Percentiles rank a stretch among this genome's conserved stretches.
Conservation (phyloP, 768 basidiomycete species). For the Kwoniella shandongensis region DNA sequence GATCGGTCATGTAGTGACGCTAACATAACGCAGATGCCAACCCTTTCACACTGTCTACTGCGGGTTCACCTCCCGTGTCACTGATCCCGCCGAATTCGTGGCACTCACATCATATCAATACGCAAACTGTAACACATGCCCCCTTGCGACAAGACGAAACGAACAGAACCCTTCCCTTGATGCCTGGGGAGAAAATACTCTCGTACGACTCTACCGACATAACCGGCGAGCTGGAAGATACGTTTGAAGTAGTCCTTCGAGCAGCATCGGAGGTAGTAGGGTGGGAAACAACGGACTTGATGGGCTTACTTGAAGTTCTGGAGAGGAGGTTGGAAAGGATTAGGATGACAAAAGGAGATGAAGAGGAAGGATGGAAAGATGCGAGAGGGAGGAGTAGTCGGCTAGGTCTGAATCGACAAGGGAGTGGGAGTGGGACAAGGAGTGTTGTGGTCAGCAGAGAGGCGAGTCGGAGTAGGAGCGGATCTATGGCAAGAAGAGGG, state of each 20-base stretch:
- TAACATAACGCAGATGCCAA: conserved; percentile 14
- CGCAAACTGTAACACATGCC: conserved; percentile 4
- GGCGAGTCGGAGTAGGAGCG: no score
- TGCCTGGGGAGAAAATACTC: conserved; percentile 64
- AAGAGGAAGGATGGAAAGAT: conserved; percentile 11
- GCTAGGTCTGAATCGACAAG: no score
- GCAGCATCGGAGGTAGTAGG: conserved; percentile 63
- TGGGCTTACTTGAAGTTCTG: conserved; percentile 63
- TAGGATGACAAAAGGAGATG: conserved; percentile 40
- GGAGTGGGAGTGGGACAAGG: no score
- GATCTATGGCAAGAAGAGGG: no score
- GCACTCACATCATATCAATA: conserved; percentile 20
- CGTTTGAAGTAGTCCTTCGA: conserved; percentile 60
- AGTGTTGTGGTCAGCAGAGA: no score
- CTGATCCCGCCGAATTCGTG: conserved; percentile 20
- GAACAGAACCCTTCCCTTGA: conserved; percentile 35
- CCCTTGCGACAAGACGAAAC: conserved; percentile 11
- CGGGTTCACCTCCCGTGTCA: conserved; percentile 29
- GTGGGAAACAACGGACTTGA: conserved; percentile 60
- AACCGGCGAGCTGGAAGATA: conserved; percentile 61
- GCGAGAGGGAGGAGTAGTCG: no score
- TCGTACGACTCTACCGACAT: conserved; percentile 71
- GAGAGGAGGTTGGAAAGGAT: conserved; percentile 62
- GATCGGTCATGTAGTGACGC: not conserved
- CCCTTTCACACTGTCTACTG: no score